Conservation (phyloP, 2,329 filamentous ascomycete species). For the Gaeumannomyces tritici region DNA sequence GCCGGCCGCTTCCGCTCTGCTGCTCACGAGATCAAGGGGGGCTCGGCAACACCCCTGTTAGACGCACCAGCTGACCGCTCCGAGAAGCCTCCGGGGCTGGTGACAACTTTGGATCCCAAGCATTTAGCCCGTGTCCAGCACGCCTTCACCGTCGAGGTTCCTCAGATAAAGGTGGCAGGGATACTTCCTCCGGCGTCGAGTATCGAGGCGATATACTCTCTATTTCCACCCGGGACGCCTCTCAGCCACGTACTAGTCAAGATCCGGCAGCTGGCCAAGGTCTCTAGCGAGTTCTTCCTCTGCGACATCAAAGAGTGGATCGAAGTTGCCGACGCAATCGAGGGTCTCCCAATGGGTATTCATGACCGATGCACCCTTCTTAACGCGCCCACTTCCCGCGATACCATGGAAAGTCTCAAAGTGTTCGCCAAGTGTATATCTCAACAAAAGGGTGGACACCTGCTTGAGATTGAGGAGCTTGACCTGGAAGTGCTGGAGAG, state of each 20-base stretch:
- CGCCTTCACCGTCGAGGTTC: conserved; percentile 54
- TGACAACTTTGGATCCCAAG: conserved; percentile 65
- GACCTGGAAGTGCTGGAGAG: conserved; percentile 67
- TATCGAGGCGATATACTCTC: conserved; percentile 67
- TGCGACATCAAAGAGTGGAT: conserved; percentile 55
- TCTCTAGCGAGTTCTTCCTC: conserved; percentile 61
- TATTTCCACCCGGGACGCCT: conserved; percentile 72
- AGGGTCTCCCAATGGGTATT: conserved; percentile 59
- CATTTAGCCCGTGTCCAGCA: conserved; percentile 56
- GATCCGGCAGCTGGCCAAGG: conserved; percentile 57
- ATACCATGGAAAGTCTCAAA: conserved; percentile 15
- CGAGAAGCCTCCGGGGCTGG: conserved; percentile 45
- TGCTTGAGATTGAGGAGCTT: conserved; percentile 63
- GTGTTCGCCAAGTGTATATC: conserved; percentile 60
- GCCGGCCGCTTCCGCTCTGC: conserved; percentile 80
- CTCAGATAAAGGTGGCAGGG: conserved; percentile 60
- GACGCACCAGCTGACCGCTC: background rate
- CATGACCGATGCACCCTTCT: conserved; percentile 69
- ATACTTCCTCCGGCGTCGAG: conserved; percentile 63
- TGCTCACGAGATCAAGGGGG: conserved; percentile 34
- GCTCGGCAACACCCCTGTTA: background rate
- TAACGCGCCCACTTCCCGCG: conserved; percentile 56
- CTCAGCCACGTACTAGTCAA: conserved; percentile 75
- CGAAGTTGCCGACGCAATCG: conserved; percentile 63
- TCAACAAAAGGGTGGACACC: conserved; percentile 51